A percentile compares a stretch with the other conserved stretches of the same genome.
Conservation (phyloP, 176 grass and related monocot genomes). For the Carex kokanica region DNA sequence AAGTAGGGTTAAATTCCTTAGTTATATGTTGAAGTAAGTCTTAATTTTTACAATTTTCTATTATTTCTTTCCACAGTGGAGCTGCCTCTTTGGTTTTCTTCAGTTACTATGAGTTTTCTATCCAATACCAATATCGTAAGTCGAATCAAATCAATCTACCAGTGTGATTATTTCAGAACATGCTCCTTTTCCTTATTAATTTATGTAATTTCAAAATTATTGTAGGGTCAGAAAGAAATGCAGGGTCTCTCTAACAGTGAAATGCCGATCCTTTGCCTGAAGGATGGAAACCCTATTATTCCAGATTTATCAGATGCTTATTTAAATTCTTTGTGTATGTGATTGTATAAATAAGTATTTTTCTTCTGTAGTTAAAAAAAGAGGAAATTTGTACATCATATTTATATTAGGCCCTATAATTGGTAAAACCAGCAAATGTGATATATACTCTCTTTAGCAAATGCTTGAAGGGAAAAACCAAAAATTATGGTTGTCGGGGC, state of each 20-base stretch:
- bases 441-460: not conserved
- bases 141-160: slow-evolving; percentile 1
- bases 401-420: slow-evolving; percentile 12
- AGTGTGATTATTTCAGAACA: slow-evolving; percentile 14
- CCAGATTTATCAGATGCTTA: slow-evolving; percentile 76
- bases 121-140: slow-evolving; percentile 68
- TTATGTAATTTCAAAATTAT: slow-evolving; percentile 32
- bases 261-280: slow-evolving; percentile 74
- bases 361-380: not conserved
- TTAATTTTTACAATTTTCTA: not conserved
- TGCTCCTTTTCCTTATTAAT: slow-evolving; percentile 26
- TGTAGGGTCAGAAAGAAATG: slow-evolving; percentile 63
- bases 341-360: slow-evolving; percentile 23
- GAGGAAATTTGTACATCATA: not conserved
- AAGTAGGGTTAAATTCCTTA: not conserved
- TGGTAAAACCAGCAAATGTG: slow-evolving; percentile 22
- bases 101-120: slow-evolving; percentile 62
- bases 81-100: slow-evolving; percentile 71
- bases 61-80: slow-evolving; percentile 47
- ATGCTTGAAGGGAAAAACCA: not conserved
- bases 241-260: slow-evolving; percentile 52
- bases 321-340: slow-evolving; percentile 75
- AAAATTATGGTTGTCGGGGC: not conserved
- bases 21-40: not conserved
- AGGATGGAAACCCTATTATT: slow-evolving; percentile 77